Evolutionary conservation across 768 basidiomycete genomes (phyloP).

Genomic region (Asterophora parasitica): DNA sequence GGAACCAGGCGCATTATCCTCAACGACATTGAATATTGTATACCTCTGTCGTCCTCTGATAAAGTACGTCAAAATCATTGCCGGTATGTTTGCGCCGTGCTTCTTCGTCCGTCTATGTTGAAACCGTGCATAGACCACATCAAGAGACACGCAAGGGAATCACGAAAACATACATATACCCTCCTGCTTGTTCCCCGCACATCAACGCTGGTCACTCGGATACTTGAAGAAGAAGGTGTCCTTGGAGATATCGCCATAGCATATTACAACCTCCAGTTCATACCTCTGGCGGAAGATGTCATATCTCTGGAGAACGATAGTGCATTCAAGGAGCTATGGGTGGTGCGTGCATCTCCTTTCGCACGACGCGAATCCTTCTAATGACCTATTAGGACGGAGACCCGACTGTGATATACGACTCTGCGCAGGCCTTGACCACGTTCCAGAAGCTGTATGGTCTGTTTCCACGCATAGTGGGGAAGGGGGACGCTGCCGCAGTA

Average conservation of each 20-base stretch:
- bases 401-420: slow-evolving; percentile 84
- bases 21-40: slow-evolving; percentile 83
- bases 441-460: slow-evolving; percentile 82
- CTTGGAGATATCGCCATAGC: slow-evolving; percentile 88
- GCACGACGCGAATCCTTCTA: background rate
- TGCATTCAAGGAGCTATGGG: slow-evolving; percentile 86
- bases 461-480: slow-evolving; percentile 90
- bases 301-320: slow-evolving; percentile 84
- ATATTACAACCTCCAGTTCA: slow-evolving; percentile 89
- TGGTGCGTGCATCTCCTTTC: slow-evolving; percentile 51
- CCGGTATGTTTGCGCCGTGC: slow-evolving; percentile 54
- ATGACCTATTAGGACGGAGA: slow-evolving; percentile 71
- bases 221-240: slow-evolving; percentile 96
- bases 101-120: slow-evolving; percentile 16
- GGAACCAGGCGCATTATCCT: slow-evolving; percentile 79
- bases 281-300: slow-evolving; percentile 90
- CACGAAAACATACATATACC: slow-evolving; percentile 78
- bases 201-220: slow-evolving; percentile 80
- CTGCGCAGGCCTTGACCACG: slow-evolving; percentile 78
- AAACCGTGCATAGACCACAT: slow-evolving; percentile 73
- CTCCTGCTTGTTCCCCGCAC: slow-evolving; percentile 82
- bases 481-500: slow-evolving; percentile 84
- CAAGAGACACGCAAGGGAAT: slow-evolving; percentile 67
- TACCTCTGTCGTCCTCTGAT: slow-evolving; percentile 91
- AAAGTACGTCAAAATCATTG: slow-evolving; percentile 81